phyloP scores from a whole-genome alignment of 805 yeast genomes.

The Starmerella bombicola region DNA sequence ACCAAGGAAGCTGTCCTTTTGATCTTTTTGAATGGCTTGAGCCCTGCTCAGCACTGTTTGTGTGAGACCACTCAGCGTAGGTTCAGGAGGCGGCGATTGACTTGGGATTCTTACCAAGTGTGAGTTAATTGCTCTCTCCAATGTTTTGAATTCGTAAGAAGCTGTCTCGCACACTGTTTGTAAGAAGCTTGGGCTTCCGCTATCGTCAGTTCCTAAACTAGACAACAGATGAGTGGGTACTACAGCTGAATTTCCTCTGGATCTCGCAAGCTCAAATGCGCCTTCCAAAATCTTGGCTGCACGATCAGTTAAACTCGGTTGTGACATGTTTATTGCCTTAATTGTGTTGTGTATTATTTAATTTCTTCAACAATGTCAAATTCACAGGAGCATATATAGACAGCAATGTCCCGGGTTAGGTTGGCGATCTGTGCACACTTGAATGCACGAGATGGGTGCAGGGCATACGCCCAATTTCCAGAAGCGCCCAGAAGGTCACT shows the following conservation, averaged over 20 bases:
- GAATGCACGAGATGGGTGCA: background rate
- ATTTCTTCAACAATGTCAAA: too few relatives aligned
- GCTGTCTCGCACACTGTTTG: slow-evolving; percentile 76
- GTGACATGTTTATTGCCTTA: slow-evolving; percentile 12
- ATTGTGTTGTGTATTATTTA: too few relatives aligned
- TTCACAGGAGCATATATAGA: too few relatives aligned
- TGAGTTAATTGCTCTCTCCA: slow-evolving; percentile 70
- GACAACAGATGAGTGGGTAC: slow-evolving; percentile 84
- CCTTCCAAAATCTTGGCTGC: slow-evolving; percentile 69
- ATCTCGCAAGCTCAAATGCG: slow-evolving; percentile 73
- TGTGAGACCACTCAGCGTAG: slow-evolving; percentile 62
- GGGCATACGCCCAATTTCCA: background rate
- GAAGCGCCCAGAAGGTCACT: background rate
- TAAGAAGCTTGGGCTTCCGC: slow-evolving; percentile 46
- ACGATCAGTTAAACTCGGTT: slow-evolving; percentile 68
- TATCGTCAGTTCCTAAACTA: slow-evolving; percentile 66
- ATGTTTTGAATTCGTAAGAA: slow-evolving; percentile 70
- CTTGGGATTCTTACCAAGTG: slow-evolving; percentile 74
- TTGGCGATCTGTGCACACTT: too few relatives aligned
- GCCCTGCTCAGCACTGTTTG: slow-evolving; percentile 67
- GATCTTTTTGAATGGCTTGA: slow-evolving; percentile 64
- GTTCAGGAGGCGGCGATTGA: slow-evolving; percentile 82
- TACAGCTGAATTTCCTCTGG: slow-evolving; percentile 70
- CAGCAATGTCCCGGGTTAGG: too few relatives aligned
- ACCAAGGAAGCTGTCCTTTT: slow-evolving; percentile 82